These are phyloP conservation scores for Mucor sp. DNA, from an alignment of 371 early-diverging fungal species.

Conservation along the genomic window DNA sequence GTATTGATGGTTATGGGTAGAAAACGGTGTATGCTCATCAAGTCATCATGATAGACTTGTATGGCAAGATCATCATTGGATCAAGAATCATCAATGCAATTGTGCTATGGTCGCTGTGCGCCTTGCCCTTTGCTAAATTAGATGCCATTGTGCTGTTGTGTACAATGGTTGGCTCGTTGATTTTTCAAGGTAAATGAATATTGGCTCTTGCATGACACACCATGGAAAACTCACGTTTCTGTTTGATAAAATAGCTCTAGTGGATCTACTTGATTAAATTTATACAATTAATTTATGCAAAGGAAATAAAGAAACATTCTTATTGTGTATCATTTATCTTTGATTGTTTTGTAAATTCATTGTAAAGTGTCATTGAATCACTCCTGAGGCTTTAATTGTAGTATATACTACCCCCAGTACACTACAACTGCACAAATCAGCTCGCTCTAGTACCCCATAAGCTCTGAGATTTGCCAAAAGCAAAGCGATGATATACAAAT, in stretches of 20 bases:
- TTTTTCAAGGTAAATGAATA: slow-evolving; percentile 40
- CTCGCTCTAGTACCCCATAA: not conserved
- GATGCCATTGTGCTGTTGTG: slow-evolving; percentile 45
- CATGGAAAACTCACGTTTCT: not conserved
- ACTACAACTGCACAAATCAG: not conserved
- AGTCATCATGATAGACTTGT: slow-evolving; percentile 31
- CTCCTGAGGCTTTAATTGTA: not conserved
- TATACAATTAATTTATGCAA: not conserved
- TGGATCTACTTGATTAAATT: slow-evolving; percentile 22
- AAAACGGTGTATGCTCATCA: not conserved
- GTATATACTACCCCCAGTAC: not conserved
- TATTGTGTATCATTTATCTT: too few relatives aligned
- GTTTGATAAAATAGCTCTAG: slow-evolving; percentile 9
- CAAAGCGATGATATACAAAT: too few relatives aligned
- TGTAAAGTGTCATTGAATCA: too few relatives aligned
- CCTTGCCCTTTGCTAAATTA: slow-evolving; percentile 47
- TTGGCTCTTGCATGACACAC: too few relatives aligned
- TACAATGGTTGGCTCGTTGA: slow-evolving; percentile 44
- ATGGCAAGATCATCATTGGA: slow-evolving; percentile 49
- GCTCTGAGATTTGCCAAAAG: too few relatives aligned
- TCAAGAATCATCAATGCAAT: slow-evolving; percentile 45
- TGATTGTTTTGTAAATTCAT: too few relatives aligned
- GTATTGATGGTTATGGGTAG: not conserved
- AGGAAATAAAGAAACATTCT: not conserved
- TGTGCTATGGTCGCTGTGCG: slow-evolving; percentile 50